These are phyloP conservation scores for Colletotrichum sp. DNA, from an alignment of 2,329 filamentous ascomycete species.

Conservation along the genomic window DNA sequence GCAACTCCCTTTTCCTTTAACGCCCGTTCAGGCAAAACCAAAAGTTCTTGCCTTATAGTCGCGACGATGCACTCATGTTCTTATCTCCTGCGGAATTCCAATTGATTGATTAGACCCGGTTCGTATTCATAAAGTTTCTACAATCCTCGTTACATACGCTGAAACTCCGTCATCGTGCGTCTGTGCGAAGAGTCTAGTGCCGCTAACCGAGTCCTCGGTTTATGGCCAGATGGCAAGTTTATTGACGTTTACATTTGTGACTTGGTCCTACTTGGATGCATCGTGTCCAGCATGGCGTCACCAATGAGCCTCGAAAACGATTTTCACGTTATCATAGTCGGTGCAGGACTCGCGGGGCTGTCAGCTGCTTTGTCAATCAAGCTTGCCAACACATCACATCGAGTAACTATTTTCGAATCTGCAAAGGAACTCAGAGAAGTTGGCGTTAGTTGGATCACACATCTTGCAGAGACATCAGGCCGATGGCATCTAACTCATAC, in stretches of 20 bases:
- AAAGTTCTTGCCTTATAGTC: neutral
- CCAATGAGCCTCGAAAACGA: neutral
- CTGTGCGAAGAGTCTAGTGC: neutral
- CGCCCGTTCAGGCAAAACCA: neutral
- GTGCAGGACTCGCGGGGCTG: neutral
- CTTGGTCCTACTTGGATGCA: neutral
- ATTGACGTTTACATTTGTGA: neutral
- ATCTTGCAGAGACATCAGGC: neutral
- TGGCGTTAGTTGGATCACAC: neutral
- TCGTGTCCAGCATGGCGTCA: neutral
- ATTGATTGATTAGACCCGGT: neutral
- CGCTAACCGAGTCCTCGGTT: neutral
- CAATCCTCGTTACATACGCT: neutral
- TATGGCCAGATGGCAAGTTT: neutral
- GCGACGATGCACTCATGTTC: neutral
- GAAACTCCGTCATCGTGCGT: neutral
- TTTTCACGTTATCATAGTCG: neutral
- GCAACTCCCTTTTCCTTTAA: neutral
- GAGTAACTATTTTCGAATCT: slow-evolving; percentile 13
- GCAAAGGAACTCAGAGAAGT: slow-evolving; percentile 11
- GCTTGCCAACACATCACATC: neutral
- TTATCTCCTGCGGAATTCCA: neutral
- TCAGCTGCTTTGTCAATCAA: neutral
- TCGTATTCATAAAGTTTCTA: neutral
- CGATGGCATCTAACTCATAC: neutral